Conservation (phyloP, 805 yeast species). For the Yarrowia keelungensis region DNA sequence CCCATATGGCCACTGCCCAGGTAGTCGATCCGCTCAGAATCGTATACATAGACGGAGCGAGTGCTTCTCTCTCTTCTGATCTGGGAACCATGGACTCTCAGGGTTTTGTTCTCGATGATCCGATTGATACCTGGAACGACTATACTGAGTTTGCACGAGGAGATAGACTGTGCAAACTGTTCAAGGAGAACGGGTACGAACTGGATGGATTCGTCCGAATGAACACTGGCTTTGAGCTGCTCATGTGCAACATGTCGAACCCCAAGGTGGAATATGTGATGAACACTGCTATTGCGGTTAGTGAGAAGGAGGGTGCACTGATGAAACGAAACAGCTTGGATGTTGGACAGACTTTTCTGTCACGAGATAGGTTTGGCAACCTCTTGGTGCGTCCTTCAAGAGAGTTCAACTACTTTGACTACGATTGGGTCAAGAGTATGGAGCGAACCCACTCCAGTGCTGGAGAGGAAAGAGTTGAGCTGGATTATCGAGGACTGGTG, state of each 20-base stretch:
- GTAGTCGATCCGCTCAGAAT: conserved; percentile 5
- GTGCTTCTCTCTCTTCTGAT: conserved; percentile 31
- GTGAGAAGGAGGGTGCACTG: neutral
- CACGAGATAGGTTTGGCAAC: conserved; percentile 13
- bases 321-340: neutral
- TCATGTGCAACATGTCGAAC: conserved; percentile 61
- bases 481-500: conserved; percentile 22
- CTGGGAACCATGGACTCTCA: conserved; percentile 43
- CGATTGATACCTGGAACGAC: conserved; percentile 18
- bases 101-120: conserved; percentile 18
- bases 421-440: conserved; percentile 35
- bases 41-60: conserved; percentile 18
- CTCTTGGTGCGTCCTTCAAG: neutral
- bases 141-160: conserved; percentile 27
- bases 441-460: conserved; percentile 3
- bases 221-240: conserved; percentile 66
- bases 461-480: conserved; percentile 16
- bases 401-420: conserved; percentile 19
- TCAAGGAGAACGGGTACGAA: conserved; percentile 48
- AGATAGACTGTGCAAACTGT: conserved; percentile 9
- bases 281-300: conserved; percentile 15
- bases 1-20: conserved; percentile 19
- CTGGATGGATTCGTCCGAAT: conserved; percentile 64
- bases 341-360: conserved; percentile 1
- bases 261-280: conserved; percentile 55